Evolutionary conservation across 345 rosid species (phyloP).

Genomic region (Populus nigra): DNA sequence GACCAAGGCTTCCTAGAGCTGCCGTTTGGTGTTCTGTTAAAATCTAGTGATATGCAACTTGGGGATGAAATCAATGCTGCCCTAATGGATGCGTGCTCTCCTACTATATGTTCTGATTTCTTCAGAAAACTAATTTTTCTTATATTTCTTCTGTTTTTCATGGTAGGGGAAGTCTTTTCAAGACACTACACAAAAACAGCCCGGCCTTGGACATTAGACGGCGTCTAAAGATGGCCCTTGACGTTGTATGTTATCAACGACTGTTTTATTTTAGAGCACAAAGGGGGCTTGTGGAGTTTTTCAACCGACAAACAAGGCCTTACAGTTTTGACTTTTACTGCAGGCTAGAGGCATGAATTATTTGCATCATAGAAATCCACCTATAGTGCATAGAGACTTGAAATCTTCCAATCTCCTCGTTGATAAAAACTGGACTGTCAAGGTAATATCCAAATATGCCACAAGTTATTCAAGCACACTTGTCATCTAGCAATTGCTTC

Average conservation of each 20-base stretch:
- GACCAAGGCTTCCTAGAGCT: not conserved
- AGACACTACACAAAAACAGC: constrained; percentile 67
- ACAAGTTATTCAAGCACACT: not conserved
- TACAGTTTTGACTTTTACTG: constrained; percentile 9
- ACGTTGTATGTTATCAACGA: constrained; percentile 52
- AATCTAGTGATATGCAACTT: not conserved
- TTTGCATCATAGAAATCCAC: constrained; percentile 83
- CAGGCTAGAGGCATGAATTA: constrained; percentile 97
- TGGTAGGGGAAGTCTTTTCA: constrained; percentile 91
- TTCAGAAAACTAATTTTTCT: not conserved
- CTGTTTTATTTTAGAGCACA: constrained; percentile 9
- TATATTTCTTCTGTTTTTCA: constrained; percentile 12
- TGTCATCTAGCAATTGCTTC: not conserved
- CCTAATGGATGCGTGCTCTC: not conserved
- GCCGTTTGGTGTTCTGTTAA: not conserved
- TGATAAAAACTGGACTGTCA: constrained; percentile 83
- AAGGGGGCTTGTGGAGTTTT: not conserved
- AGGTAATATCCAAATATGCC: constrained; percentile 39
- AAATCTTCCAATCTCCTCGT: constrained; percentile 92
- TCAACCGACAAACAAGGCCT: not conserved
- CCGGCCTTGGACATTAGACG: constrained; percentile 69
- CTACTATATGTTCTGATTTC: not conserved
- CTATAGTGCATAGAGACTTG: constrained; percentile 83
- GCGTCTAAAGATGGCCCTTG: constrained; percentile 80
- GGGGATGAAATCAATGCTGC: not conserved